Evolutionary conservation across 2,329 filamentous ascomycete species (phyloP).

Genomic region (Hypoxylon sp.): DNA sequence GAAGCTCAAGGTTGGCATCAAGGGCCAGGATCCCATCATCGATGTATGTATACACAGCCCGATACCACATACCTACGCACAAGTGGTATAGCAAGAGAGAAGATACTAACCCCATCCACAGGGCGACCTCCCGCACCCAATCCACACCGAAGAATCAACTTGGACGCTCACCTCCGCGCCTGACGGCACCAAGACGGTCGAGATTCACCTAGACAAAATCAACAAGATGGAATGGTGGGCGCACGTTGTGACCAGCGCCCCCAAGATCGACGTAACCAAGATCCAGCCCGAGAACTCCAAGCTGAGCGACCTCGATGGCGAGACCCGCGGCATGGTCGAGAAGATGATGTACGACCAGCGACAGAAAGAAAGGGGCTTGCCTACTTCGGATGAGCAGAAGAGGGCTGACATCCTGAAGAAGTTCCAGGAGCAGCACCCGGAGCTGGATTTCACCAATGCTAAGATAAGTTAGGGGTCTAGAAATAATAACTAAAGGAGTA

Average conservation of each 20-base stretch:
- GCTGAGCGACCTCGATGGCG: conserved; percentile 91
- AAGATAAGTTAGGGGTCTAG: conserved; percentile 68
- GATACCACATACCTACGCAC: background rate
- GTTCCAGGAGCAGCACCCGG: conserved; percentile 85
- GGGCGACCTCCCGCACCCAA: conserved; percentile 86
- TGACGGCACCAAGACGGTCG: conserved; percentile 77
- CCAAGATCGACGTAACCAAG: conserved; percentile 94
- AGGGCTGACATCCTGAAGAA: conserved; percentile 93
- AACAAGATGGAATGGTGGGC: conserved; percentile 99
- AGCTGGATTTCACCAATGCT: conserved; percentile 80
- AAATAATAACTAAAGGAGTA: background rate
- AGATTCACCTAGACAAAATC: conserved; percentile 92
- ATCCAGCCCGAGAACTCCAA: conserved; percentile 95
- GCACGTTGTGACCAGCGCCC: conserved; percentile 87
- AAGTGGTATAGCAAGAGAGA: background rate
- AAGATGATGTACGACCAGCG: conserved; percentile 99
- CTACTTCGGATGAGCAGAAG: conserved; percentile 94
- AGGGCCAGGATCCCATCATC: conserved; percentile 88
- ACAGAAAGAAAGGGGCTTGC: conserved; percentile 93
- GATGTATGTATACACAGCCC: conserved; percentile 67
- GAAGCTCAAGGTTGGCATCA: conserved; percentile 83
- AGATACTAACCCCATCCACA: conserved; percentile 57
- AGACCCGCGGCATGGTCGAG: conserved; percentile 97
- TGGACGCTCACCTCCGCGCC: conserved; percentile 87
- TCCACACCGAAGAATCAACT: conserved; percentile 88